phyloP scores from a whole-genome alignment of 2,329 filamentous ascomycete genomes.

The Trichoderma afroharzianum region DNA sequence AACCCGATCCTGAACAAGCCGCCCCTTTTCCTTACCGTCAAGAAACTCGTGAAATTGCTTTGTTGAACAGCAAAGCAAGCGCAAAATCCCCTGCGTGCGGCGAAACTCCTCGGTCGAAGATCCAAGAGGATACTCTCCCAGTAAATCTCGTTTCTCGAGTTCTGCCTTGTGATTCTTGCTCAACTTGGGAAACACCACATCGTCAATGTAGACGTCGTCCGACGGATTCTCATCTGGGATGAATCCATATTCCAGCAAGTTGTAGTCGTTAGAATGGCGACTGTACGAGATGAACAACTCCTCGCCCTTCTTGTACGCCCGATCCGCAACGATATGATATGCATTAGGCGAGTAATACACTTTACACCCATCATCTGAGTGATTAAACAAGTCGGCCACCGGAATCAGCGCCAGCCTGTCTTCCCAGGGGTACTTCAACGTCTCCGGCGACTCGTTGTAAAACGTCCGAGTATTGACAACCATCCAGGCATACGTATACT shows the following conservation, averaged over 20 bases:
- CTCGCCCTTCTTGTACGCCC: slow-evolving; percentile 42
- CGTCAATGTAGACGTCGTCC: slow-evolving; percentile 50
- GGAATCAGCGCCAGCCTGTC: slow-evolving; percentile 10
- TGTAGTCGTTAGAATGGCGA: slow-evolving; percentile 66
- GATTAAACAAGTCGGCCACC: slow-evolving; percentile 17
- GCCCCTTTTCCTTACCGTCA: slow-evolving; percentile 34
- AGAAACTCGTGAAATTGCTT: slow-evolving; percentile 38
- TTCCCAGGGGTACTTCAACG: slow-evolving; percentile 17
- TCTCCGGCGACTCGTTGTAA: slow-evolving; percentile 8
- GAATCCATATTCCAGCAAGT: slow-evolving; percentile 66
- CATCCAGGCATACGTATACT: slow-evolving; percentile 9
- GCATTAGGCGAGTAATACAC: background rate
- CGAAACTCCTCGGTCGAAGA: slow-evolving; percentile 43
- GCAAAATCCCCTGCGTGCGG: slow-evolving; percentile 51
- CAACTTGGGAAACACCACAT: slow-evolving; percentile 41
- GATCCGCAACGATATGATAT: background rate
- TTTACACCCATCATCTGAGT: background rate
- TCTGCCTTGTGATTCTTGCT: slow-evolving; percentile 34
- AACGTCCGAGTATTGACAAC: slow-evolving; percentile 13
- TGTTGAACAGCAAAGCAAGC: slow-evolving; percentile 34
- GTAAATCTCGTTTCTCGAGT: slow-evolving; percentile 44
- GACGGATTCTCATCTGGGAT: slow-evolving; percentile 45
- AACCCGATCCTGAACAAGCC: background rate
- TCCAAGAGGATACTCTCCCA: slow-evolving; percentile 52
- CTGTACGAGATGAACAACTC: slow-evolving; percentile 71